phyloP scores from a whole-genome alignment of 2,329 filamentous ascomycete genomes.

The Fusarium paranaense region DNA sequence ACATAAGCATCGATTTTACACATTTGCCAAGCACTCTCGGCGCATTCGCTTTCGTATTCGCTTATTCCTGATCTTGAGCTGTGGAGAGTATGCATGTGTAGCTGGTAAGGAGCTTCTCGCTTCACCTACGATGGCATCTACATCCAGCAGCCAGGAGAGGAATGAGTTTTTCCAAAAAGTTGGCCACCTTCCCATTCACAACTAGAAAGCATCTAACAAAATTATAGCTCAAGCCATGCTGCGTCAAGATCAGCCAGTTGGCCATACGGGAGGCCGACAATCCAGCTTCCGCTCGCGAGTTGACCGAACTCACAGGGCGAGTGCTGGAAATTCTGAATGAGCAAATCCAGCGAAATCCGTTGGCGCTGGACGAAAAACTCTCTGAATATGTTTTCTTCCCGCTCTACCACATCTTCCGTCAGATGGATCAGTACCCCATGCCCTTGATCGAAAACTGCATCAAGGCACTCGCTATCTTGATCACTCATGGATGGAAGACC shows the following conservation, averaged over 20 bases:
- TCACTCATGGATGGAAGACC: constrained; percentile 82
- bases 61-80: constrained; percentile 10
- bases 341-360: constrained; percentile 57
- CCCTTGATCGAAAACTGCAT: constrained; percentile 80
- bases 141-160: constrained; percentile 37
- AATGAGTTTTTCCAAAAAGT: constrained; percentile 50
- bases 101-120: constrained; percentile 29
- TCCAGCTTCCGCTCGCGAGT: constrained; percentile 54
- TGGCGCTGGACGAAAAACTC: constrained; percentile 79
- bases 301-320: constrained; percentile 59
- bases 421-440: constrained; percentile 77
- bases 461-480: constrained; percentile 78
- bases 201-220: constrained; percentile 4
- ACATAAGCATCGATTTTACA: not conserved
- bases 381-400: constrained; percentile 97
- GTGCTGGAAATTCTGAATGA: constrained; percentile 60
- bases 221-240: constrained; percentile 70
- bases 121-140: constrained; percentile 43
- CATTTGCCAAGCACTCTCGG: not conserved
- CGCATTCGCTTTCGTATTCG: constrained; percentile 33
- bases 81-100: constrained; percentile 40
- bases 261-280: constrained; percentile 62
- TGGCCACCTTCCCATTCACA: not conserved
- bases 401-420: constrained; percentile 85
- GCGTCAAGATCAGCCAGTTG: constrained; percentile 69